Evolutionary conservation across 2,329 filamentous ascomycete species (phyloP).

Genomic region (Didymella glomerata): DNA sequence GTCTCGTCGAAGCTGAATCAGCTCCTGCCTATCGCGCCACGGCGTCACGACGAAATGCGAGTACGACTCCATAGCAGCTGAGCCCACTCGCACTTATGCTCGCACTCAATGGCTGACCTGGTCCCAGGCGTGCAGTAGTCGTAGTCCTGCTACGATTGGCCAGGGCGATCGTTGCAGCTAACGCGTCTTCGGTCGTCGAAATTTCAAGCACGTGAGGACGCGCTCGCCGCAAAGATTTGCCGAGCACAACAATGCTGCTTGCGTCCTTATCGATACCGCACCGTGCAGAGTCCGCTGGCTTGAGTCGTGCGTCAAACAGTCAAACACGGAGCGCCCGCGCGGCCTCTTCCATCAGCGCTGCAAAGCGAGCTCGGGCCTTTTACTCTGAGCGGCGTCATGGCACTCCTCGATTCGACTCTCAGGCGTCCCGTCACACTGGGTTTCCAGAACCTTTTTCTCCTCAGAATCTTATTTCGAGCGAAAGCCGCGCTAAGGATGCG

Average conservation of each 20-base stretch:
- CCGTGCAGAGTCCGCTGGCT: not conserved
- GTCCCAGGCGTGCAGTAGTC: slow-evolving; percentile 8
- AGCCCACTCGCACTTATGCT: not conserved
- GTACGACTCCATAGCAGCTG: slow-evolving; percentile 26
- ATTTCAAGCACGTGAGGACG: slow-evolving; percentile 11
- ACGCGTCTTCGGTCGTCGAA: not conserved
- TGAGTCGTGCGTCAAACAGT: not conserved
- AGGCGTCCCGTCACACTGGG: slow-evolving; percentile 13
- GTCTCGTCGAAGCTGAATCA: slow-evolving; percentile 70
- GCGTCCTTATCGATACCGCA: slow-evolving; percentile 8
- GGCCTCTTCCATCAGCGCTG: slow-evolving; percentile 1
- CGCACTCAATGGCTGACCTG: not conserved
- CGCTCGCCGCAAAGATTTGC: not conserved
- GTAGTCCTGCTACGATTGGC: slow-evolving; percentile 14
- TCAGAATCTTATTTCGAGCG: slow-evolving; percentile 11
- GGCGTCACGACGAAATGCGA: slow-evolving; percentile 71
- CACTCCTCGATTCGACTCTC: not conserved
- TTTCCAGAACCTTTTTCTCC: slow-evolving; percentile 14
- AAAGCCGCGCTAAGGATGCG: slow-evolving; percentile 11
- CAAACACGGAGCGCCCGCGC: slow-evolving; percentile 12
- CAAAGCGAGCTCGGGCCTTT: not conserved
- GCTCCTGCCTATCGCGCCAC: slow-evolving; percentile 72
- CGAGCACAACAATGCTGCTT: not conserved
- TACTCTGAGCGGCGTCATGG: slow-evolving; percentile 8
- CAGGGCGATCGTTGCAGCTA: not conserved